Evolutionary conservation across 441 rosid species (phyloP).

Genomic region (Arabidopsis lyrata): DNA sequence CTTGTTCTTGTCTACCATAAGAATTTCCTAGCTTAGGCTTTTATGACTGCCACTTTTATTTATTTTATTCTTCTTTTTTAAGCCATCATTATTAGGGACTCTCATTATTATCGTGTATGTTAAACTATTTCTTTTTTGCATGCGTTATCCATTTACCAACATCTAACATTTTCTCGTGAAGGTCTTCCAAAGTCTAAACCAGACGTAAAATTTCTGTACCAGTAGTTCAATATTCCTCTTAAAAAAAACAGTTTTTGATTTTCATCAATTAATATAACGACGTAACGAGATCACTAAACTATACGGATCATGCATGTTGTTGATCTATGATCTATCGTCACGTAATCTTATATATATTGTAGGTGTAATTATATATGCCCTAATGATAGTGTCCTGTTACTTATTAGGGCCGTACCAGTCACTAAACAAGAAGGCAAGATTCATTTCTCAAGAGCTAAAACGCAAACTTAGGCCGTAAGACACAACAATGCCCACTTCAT

Average conservation of each 20-base stretch:
- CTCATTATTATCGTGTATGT: conserved; percentile 24
- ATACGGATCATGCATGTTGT: background rate
- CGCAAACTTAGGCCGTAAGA: conserved; percentile 23
- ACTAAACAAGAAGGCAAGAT: conserved; percentile 16
- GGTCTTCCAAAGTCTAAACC: conserved; percentile 14
- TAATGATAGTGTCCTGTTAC: conserved; percentile 9
- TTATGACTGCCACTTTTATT: conserved; percentile 28
- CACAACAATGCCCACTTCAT: conserved; percentile 27
- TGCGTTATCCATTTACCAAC: conserved; percentile 39
- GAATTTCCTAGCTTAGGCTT: conserved; percentile 29
- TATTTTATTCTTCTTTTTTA: conserved; percentile 7
- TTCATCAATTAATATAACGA: too few species aligned
- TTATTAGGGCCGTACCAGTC: background rate
- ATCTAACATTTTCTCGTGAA: background rate
- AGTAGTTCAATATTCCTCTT: too few species aligned
- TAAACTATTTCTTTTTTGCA: conserved; percentile 33
- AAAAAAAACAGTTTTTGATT: too few species aligned
- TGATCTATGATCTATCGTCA: conserved; percentile 1
- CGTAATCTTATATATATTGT: background rate
- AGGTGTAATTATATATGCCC: background rate
- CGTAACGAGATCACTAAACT: too few species aligned
- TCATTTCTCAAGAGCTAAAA: background rate
- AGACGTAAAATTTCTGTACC: background rate
- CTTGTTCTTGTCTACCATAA: conserved; percentile 38
- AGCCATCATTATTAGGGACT: conserved; percentile 12